Evolutionary conservation across 1,139 yeast genomes (phyloP).

Genomic region (Debaryomyces fabryi): DNA sequence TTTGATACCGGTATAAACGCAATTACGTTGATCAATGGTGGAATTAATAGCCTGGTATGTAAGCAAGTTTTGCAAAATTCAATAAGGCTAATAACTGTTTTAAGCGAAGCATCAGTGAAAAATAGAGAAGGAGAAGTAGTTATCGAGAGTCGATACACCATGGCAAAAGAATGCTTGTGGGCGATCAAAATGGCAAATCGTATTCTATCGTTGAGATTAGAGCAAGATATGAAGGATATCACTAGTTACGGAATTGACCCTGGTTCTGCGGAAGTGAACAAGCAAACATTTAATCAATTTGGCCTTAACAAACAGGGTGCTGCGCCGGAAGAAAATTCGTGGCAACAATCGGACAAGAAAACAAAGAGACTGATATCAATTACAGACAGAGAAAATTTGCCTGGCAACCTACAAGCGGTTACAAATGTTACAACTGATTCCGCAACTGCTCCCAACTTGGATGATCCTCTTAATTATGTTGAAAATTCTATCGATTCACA

Average conservation of each 20-base stretch:
- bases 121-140: constrained; percentile 37
- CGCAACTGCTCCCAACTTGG: background rate
- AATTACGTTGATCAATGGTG: constrained; percentile 51
- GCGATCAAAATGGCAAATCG: constrained; percentile 60
- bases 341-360: constrained; percentile 13
- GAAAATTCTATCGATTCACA: constrained; percentile 26
- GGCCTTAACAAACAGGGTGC: constrained; percentile 29
- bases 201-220: constrained; percentile 48
- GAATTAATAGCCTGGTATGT: constrained; percentile 28
- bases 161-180: constrained; percentile 70
- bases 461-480: constrained; percentile 12
- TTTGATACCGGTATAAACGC: constrained; percentile 51
- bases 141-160: constrained; percentile 49
- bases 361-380: constrained; percentile 6
- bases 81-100: constrained; percentile 28
- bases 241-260: constrained; percentile 54
- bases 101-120: constrained; percentile 36
- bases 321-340: constrained; percentile 11
- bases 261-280: constrained; percentile 58
- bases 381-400: background rate
- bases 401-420: background rate
- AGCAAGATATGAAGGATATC: constrained; percentile 42
- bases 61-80: constrained; percentile 28
- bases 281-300: constrained; percentile 49
- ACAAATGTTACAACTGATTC: background rate